These are phyloP conservation scores for Coniella lustricola DNA, from an alignment of 2,329 filamentous ascomycete species.

Conservation along the genomic window DNA sequence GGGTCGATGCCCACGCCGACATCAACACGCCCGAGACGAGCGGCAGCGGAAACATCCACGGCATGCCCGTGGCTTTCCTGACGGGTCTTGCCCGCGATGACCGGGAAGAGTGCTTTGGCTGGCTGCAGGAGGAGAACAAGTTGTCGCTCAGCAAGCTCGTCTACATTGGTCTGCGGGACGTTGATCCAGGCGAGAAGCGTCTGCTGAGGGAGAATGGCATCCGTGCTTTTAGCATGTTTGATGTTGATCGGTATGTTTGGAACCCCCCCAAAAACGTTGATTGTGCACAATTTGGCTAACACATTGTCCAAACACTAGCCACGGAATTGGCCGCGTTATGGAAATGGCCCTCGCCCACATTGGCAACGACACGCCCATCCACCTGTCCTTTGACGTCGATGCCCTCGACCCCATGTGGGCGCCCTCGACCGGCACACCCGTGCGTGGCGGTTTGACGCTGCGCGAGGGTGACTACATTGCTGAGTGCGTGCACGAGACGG, in stretches of 20 bases:
- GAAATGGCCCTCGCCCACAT: constrained; percentile 98
- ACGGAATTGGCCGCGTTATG: constrained; percentile 92
- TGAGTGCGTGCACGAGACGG: constrained; percentile 75
- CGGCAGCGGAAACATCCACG: constrained; percentile 89
- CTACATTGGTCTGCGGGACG: constrained; percentile 91
- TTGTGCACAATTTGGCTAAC: no score
- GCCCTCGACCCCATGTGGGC: constrained; percentile 95
- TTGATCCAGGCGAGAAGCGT: constrained; percentile 89
- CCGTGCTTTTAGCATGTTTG: constrained; percentile 97
- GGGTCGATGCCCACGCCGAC: constrained; percentile 97
- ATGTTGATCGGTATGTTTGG: constrained; percentile 72
- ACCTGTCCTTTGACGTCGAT: constrained; percentile 95
- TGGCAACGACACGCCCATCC: constrained; percentile 88
- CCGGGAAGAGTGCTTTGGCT: constrained; percentile 76
- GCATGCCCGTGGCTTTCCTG: constrained; percentile 92
- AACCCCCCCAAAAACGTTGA: not conserved
- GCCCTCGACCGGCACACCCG: constrained; percentile 89
- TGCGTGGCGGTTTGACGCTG: constrained; percentile 85
- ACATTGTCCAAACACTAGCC: constrained; percentile 35
- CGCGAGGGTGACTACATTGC: constrained; percentile 97
- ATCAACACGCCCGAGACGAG: constrained; percentile 94
- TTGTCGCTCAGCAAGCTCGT: constrained; percentile 77
- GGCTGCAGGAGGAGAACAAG: constrained; percentile 68
- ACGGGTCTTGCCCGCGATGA: constrained; percentile 76
- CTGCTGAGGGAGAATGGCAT: constrained; percentile 83